Percentiles rank a stretch among this genome's conserved stretches.
phyloP scores from a whole-genome alignment of 139 green algal species.

The Klebsormidium nitens region DNA sequence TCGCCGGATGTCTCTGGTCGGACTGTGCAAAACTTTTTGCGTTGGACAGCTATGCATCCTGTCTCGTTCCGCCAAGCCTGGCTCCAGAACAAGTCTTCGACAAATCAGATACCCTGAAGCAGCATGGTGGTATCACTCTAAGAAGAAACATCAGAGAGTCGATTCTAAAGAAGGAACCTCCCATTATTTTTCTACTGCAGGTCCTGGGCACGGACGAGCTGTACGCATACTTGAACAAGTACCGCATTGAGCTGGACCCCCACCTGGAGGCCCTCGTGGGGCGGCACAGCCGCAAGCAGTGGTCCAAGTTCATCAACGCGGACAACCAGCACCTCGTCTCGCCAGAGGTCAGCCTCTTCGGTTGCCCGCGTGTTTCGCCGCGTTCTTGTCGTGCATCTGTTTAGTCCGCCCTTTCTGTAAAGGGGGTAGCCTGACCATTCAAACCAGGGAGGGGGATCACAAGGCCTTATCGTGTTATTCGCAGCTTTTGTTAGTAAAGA shows the following conservation, averaged over 20 bases:
- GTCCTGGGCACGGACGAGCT: slow-evolving; percentile 93
- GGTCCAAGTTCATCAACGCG: slow-evolving; percentile 85
- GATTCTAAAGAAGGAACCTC: too few relatives aligned
- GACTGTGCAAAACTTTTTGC: too few relatives aligned
- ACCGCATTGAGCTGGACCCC: slow-evolving; percentile 93
- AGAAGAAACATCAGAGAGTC: too few relatives aligned
- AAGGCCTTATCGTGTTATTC: not conserved
- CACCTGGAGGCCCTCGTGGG: slow-evolving; percentile 72
- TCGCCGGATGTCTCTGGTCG: too few relatives aligned
- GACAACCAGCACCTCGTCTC: slow-evolving; percentile 94
- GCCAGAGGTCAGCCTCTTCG: slow-evolving; percentile 50
- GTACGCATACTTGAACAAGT: slow-evolving; percentile 89
- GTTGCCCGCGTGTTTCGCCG: not conserved
- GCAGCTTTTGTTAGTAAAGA: not conserved
- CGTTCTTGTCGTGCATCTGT: not conserved
- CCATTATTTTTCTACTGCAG: too few relatives aligned
- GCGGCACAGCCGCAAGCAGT: slow-evolving; percentile 76
- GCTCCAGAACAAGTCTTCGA: too few relatives aligned
- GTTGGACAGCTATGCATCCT: too few relatives aligned
- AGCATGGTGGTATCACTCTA: too few relatives aligned
- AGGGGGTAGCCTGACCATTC: not conserved
- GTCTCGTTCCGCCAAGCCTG: too few relatives aligned
- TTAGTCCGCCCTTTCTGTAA: not conserved
- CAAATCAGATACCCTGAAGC: too few relatives aligned
- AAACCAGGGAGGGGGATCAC: not conserved